phyloP scores from a whole-genome alignment of 345 rosid genomes.

The Erodium maritimum region DNA sequence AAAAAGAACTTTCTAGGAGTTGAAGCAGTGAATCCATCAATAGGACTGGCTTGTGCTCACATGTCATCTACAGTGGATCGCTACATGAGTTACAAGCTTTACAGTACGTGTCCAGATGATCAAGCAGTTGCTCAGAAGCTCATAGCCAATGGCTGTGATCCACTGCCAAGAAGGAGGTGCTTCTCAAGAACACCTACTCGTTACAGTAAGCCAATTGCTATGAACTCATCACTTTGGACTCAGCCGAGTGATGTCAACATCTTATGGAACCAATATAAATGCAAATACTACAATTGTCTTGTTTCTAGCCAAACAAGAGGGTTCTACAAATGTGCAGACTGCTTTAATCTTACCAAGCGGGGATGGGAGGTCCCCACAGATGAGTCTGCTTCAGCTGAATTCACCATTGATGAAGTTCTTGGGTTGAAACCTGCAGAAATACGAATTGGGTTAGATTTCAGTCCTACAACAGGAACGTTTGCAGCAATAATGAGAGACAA shows the following conservation, averaged over 20 bases:
- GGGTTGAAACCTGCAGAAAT: conserved; percentile 35
- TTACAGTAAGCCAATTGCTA: conserved; percentile 21
- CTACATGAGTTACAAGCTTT: conserved; percentile 33
- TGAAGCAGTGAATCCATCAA: conserved; percentile 29
- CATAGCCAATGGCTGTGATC: conserved; percentile 36
- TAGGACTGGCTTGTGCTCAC: conserved; percentile 26
- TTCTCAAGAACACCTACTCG: conserved; percentile 30
- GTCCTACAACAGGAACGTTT: conserved; percentile 39
- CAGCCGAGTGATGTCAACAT: conserved; percentile 29
- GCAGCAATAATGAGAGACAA: conserved; percentile 50
- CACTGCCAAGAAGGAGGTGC: conserved; percentile 48
- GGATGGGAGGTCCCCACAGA: conserved; percentile 28
- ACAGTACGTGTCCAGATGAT: conserved; percentile 36
- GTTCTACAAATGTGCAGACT: conserved; percentile 45
- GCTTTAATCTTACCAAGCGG: conserved; percentile 32
- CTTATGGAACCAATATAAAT: conserved; percentile 41
- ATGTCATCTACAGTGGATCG: conserved; percentile 22
- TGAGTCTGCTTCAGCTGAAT: conserved; percentile 30
- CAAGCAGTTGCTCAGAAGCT: conserved; percentile 38
- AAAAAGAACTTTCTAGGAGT: conserved; percentile 43
- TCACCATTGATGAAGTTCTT: conserved; percentile 40
- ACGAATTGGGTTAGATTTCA: conserved; percentile 41
- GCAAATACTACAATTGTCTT: conserved; percentile 43
- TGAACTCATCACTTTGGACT: conserved; percentile 33
- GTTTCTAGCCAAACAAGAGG: conserved; percentile 29